Evolutionary conservation across 768 basidiomycete species (phyloP).

Genomic region (Daedaleopsis sinensis): DNA sequence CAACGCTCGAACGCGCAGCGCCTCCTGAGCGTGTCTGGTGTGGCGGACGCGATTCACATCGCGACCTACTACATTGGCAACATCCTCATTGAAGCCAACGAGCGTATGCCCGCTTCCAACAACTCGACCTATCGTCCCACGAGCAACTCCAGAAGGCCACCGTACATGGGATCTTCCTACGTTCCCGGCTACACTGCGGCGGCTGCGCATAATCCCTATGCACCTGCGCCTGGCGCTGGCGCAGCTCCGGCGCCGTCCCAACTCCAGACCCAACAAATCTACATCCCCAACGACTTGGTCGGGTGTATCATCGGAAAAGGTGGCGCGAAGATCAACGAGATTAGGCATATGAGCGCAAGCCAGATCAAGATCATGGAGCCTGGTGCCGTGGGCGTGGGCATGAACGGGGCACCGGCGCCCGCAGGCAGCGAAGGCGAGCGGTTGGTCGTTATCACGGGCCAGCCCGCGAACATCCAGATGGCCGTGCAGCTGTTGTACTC

Average conservation of each 20-base stretch:
- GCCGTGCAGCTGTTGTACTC: conserved; percentile 91
- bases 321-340: conserved; percentile 98
- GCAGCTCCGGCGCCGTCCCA: conserved; percentile 48
- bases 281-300: conserved; percentile 96
- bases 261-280: conserved; percentile 96
- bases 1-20: conserved; percentile 54
- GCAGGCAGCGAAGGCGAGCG: conserved; percentile 85
- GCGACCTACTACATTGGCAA: conserved; percentile 99
- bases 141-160: conserved; percentile 52
- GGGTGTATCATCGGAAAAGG: conserved; percentile 98
- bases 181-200: conserved; percentile 48
- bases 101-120: conserved; percentile 73
- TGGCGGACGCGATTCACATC: conserved; percentile 98
- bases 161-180: conserved; percentile 59
- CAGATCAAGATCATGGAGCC: conserved; percentile 99
- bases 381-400: conserved; percentile 71
- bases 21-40: conserved; percentile 95
- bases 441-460: conserved; percentile 96
- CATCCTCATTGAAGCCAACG: conserved; percentile 92
- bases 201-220: conserved; percentile 39
- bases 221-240: conserved; percentile 13
- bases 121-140: conserved; percentile 65
- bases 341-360: conserved; percentile 91
- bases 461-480: conserved; percentile 93
- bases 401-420: conserved; percentile 73